These are phyloP conservation scores for Ceratobasidium sp. DNA, from an alignment of 1,284 basidiomycete species.

Conservation along the genomic window DNA sequence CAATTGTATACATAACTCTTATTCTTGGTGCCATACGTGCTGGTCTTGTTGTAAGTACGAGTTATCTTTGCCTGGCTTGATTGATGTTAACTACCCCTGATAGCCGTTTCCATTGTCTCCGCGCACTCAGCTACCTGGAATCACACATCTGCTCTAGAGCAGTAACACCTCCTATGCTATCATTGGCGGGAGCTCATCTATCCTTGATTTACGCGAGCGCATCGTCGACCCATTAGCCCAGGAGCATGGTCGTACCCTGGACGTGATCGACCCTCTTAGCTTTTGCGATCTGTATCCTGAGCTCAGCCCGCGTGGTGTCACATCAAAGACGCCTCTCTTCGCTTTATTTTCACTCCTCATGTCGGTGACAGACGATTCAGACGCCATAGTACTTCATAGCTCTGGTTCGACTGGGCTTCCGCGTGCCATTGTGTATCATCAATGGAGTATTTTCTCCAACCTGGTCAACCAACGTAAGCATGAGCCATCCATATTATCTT, in stretches of 20 bases:
- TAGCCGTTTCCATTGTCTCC: slow-evolving; percentile 4
- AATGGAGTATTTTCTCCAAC: slow-evolving; percentile 8
- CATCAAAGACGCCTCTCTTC: background rate
- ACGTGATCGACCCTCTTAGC: background rate
- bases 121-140: background rate
- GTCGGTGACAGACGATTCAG: background rate
- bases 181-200: background rate
- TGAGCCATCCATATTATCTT: background rate
- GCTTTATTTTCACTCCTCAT: background rate
- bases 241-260: background rate
- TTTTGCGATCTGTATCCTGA: background rate
- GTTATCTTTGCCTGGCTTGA: background rate
- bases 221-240: background rate
- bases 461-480: slow-evolving; percentile 17
- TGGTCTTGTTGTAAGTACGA: background rate
- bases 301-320: background rate
- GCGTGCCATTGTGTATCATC: background rate
- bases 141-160: background rate
- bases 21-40: slow-evolving; percentile 1
- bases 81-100: background rate
- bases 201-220: background rate
- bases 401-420: slow-evolving; percentile 35
- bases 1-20: background rate
- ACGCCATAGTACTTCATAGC: slow-evolving; percentile 3
- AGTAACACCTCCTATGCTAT: background rate